A percentile compares a stretch with the other conserved stretches of the same genome.
Conservation (phyloP, 75 land plant species). For the Cryptomeria japonica region DNA sequence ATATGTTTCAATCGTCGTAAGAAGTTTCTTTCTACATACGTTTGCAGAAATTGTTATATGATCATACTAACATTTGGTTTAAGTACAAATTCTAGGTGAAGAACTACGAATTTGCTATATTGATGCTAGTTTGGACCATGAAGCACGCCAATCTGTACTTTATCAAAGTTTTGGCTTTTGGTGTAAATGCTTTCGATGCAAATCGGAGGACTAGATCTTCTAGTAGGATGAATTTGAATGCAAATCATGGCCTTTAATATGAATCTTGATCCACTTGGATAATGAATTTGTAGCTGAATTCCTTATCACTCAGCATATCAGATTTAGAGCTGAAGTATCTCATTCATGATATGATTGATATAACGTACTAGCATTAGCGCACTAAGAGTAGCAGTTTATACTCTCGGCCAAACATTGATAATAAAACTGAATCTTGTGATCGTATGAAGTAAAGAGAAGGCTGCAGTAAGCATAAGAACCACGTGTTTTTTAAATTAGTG, state of each 20-base stretch:
- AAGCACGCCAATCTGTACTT: slow-evolving; percentile 63
- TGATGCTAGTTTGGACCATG: slow-evolving; percentile 81
- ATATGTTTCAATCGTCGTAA: background rate
- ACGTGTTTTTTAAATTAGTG: background rate
- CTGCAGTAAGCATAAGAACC: background rate
- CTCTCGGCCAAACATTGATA: background rate
- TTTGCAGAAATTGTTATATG: background rate
- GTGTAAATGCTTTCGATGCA: slow-evolving; percentile 76
- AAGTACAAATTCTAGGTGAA: slow-evolving; percentile 48
- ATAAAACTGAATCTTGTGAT: background rate
- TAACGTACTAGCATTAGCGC: background rate
- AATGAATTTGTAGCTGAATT: background rate
- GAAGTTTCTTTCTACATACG: background rate
- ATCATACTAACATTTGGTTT: background rate
- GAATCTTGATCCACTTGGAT: background rate
- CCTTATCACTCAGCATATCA: background rate
- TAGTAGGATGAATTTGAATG: background rate
- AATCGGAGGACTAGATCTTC: slow-evolving; percentile 37
- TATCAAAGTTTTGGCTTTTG: slow-evolving; percentile 72
- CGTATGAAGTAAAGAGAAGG: background rate
- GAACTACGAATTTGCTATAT: slow-evolving; percentile 90
- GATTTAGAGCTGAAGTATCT: background rate
- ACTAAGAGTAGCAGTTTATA: background rate
- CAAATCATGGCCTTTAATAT: background rate
- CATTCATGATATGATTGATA: background rate